A percentile compares a stretch with the other conserved stretches of the same genome.
Evolutionary conservation across 2,329 filamentous ascomycete genomes (phyloP).

Genomic region (Cadophora malorum): DNA sequence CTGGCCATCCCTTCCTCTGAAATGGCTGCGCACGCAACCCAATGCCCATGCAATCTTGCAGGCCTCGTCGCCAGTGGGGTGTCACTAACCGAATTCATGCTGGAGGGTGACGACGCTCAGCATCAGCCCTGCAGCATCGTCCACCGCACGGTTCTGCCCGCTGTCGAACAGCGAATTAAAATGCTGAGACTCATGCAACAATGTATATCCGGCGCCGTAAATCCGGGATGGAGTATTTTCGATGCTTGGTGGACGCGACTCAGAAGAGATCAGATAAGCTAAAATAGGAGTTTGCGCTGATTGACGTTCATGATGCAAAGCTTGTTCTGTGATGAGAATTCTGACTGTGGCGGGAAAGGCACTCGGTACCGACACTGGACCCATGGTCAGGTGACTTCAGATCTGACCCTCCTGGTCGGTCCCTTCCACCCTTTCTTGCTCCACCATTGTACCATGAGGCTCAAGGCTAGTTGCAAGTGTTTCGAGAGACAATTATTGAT

Average conservation of each 20-base stretch:
- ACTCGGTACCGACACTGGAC: background rate
- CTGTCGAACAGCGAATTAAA: background rate
- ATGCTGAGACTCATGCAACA: background rate
- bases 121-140: constrained; percentile 18
- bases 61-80: constrained; percentile 23
- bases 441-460: too few species aligned
- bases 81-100: constrained; percentile 24
- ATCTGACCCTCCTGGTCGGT: too few species aligned
- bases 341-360: background rate
- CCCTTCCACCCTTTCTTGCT: too few species aligned
- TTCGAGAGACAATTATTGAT: too few species aligned
- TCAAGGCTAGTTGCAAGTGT: too few species aligned
- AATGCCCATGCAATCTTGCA: constrained; percentile 18
- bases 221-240: background rate
- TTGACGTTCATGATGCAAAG: background rate
- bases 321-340: background rate
- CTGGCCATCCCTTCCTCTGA: background rate
- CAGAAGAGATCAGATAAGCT: background rate
- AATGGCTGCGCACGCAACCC: constrained; percentile 14
- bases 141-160: constrained; percentile 9
- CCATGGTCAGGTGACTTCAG: too few species aligned
- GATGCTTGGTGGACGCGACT: constrained; percentile 1
- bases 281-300: background rate
- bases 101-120: constrained; percentile 26
- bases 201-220: constrained; percentile 9